phyloP scores from a whole-genome alignment of 2,329 filamentous ascomycete genomes.

The Fusarium pininemorale region DNA sequence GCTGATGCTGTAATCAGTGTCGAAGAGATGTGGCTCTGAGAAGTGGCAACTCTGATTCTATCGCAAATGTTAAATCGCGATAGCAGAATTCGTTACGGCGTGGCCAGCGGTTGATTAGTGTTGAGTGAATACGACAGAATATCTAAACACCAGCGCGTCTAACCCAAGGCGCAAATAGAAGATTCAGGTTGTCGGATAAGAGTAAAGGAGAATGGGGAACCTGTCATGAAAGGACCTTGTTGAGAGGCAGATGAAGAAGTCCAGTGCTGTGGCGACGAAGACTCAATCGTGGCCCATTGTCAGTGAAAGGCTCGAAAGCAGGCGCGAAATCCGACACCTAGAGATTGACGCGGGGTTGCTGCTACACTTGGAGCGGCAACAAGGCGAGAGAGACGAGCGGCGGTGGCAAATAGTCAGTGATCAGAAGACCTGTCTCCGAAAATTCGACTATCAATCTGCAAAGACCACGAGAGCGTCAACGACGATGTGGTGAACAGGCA shows the following conservation, averaged over 20 bases:
- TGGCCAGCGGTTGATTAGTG: constrained; percentile 41
- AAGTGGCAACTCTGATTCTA: constrained; percentile 35
- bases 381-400: constrained; percentile 17
- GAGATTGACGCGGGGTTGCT: constrained; percentile 40
- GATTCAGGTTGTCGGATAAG: constrained; percentile 38
- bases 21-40: constrained; percentile 27
- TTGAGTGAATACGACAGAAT: constrained; percentile 34
- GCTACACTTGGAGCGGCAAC: constrained; percentile 29
- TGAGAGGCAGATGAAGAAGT: constrained; percentile 20
- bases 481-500: not conserved
- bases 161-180: constrained; percentile 49
- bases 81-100: constrained; percentile 24
- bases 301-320: constrained; percentile 42
- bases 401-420: constrained; percentile 34
- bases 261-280: constrained; percentile 38
- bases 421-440: constrained; percentile 23
- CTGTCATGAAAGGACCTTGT: constrained; percentile 40
- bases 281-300: constrained; percentile 50
- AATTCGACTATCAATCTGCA: constrained; percentile 20
- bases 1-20: constrained; percentile 19
- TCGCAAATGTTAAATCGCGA: constrained; percentile 35
- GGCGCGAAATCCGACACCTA: constrained; percentile 38
- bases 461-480: constrained; percentile 18
- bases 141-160: constrained; percentile 54
- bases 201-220: constrained; percentile 34